Conservation (phyloP, 176 grass and related monocot genomes). For the Tuctoria greenei region DNA sequence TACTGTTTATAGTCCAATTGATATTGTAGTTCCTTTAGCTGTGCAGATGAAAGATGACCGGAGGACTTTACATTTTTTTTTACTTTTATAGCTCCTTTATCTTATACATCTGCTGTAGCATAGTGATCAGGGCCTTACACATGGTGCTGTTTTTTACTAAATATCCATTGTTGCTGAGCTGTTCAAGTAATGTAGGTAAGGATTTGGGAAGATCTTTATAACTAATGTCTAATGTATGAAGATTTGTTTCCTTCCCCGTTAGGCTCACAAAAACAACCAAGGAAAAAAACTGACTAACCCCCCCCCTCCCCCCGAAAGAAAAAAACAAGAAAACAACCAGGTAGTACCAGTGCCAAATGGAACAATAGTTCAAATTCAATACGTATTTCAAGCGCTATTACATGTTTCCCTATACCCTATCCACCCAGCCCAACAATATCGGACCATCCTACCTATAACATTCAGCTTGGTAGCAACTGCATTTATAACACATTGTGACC, state of each 20-base stretch:
- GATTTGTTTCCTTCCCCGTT: not conserved
- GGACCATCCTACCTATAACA: not conserved
- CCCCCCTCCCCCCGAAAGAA: too few relatives aligned
- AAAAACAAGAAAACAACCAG: not conserved
- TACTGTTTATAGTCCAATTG: constrained; percentile 32
- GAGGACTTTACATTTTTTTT: not conserved
- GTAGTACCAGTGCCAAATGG: not conserved
- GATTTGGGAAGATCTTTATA: not conserved
- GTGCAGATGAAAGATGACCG: not conserved
- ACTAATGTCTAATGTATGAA: not conserved
- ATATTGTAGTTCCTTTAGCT: constrained; percentile 19
- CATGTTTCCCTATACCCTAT: not conserved
- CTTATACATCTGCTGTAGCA: constrained; percentile 28
- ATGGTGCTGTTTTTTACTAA: constrained; percentile 8
- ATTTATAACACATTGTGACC: not conserved
- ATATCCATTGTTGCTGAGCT: not conserved
- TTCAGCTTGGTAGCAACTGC: constrained; percentile 10
- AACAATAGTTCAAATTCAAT: not conserved
- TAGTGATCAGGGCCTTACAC: constrained; percentile 5
- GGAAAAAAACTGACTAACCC: too few relatives aligned
- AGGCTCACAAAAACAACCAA: too few relatives aligned
- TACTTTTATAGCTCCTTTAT: constrained; percentile 17
- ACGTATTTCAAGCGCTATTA: not conserved
- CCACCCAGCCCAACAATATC: not conserved
- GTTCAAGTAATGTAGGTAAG: not conserved